phyloP scores from a whole-genome alignment of 441 rosid species.

The Populus hybrid region DNA sequence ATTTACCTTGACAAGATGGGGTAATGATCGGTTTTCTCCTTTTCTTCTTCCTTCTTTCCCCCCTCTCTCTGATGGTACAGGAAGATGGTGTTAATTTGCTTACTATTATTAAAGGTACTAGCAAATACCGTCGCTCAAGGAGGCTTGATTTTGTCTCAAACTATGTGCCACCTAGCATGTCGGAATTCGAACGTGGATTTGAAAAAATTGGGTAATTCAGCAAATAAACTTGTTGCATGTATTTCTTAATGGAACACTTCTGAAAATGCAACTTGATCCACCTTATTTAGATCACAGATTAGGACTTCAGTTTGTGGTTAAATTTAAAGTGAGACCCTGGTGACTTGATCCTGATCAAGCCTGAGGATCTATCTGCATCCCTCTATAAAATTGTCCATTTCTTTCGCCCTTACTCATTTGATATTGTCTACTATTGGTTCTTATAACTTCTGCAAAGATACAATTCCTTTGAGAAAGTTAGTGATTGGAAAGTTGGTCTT shows the following conservation, averaged over 20 bases:
- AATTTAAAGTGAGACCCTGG: not conserved
- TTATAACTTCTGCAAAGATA: not conserved
- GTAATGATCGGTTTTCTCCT: not conserved
- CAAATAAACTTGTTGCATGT: not conserved
- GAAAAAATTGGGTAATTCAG: conserved; percentile 50
- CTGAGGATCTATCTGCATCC: not conserved
- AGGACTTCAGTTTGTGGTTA: not conserved
- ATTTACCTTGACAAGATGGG: not conserved
- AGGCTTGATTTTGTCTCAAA: conserved; percentile 58
- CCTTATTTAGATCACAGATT: not conserved
- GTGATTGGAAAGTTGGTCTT: not conserved
- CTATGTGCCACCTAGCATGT: conserved; percentile 79
- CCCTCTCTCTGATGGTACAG: conserved; percentile 30
- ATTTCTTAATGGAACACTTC: conserved; percentile 2
- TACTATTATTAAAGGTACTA: conserved; percentile 71
- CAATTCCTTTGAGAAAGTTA: not conserved
- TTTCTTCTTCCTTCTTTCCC: not conserved
- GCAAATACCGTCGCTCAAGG: conserved; percentile 65
- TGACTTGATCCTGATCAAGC: not conserved
- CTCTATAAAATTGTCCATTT: not conserved
- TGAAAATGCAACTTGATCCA: not conserved
- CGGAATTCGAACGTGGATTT: conserved; percentile 42
- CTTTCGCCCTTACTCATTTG: not conserved
- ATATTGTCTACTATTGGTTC: not conserved
- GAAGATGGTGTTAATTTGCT: conserved; percentile 66